Evolutionary conservation across 495 filamentous ascomycete species (phyloP).

Genomic region (Umbilicaria muhlenbergii): DNA sequence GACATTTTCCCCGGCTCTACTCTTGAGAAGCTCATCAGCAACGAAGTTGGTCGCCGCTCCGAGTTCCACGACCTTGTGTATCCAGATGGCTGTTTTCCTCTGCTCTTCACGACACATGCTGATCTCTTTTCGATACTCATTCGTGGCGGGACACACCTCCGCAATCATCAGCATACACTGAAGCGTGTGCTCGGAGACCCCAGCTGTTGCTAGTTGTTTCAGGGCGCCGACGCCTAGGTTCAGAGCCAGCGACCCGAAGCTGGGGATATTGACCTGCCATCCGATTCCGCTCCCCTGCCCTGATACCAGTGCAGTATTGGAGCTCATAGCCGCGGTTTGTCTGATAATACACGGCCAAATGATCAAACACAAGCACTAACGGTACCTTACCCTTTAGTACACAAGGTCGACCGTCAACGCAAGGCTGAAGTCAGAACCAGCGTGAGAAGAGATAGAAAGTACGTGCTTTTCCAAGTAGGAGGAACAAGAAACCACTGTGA

Average conservation of each 20-base stretch:
- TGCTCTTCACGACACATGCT: background rate
- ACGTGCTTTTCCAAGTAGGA: no score
- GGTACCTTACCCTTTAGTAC: no score
- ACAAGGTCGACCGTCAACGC: no score
- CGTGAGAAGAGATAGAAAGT: no score
- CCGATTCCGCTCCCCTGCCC: background rate
- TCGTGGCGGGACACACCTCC: background rate
- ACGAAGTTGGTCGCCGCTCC: background rate
- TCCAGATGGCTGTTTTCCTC: background rate
- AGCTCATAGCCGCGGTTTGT: background rate
- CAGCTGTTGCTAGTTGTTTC: background rate
- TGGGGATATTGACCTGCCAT: slow-evolving; percentile 1
- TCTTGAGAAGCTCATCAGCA: background rate
- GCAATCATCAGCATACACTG: slow-evolving; percentile 1
- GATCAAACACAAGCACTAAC: no score
- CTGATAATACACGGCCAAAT: background rate
- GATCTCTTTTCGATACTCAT: background rate
- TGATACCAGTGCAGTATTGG: background rate
- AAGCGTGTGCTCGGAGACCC: slow-evolving; percentile 1
- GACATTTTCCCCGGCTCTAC: background rate
- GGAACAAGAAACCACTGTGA: no score
- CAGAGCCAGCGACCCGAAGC: background rate
- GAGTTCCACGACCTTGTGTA: background rate
- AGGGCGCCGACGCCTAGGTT: background rate
- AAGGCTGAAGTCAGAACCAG: no score